Percentiles rank a stretch among this genome's conserved stretches.
Evolutionary conservation across 257 asterid species (phyloP).

Genomic region (Paulownia fortunei): DNA sequence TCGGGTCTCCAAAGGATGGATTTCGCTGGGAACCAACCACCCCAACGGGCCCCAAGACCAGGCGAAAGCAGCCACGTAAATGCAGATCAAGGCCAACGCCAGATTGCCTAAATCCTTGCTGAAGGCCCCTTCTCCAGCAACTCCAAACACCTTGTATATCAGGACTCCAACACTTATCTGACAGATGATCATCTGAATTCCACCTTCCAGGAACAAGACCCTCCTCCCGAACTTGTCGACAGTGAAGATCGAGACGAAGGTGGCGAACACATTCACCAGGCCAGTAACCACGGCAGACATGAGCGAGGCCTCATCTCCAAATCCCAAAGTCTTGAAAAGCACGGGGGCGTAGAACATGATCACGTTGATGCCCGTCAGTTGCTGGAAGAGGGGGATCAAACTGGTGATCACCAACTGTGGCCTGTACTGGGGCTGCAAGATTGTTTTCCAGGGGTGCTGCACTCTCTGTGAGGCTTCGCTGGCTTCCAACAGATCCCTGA

Average conservation of each 20-base stretch:
- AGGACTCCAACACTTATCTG: slow-evolving; percentile 41
- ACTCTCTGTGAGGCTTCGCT: slow-evolving; percentile 43
- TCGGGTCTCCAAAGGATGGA: slow-evolving; percentile 61
- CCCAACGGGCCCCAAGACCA: slow-evolving; percentile 82
- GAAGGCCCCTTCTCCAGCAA: slow-evolving; percentile 41
- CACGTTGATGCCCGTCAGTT: slow-evolving; percentile 62
- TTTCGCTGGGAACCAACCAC: slow-evolving; percentile 70
- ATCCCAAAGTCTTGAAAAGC: slow-evolving; percentile 63
- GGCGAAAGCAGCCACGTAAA: slow-evolving; percentile 62
- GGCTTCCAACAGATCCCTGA: slow-evolving; percentile 53
- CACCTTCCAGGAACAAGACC: slow-evolving; percentile 49
- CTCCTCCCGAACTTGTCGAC: slow-evolving; percentile 57
- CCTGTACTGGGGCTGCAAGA: slow-evolving; percentile 34
- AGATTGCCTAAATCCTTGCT: slow-evolving; percentile 39
- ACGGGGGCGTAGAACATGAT: slow-evolving; percentile 74
- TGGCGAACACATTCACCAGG: slow-evolving; percentile 49
- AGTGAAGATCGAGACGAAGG: slow-evolving; percentile 39
- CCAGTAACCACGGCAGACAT: slow-evolving; percentile 61
- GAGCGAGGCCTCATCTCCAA: slow-evolving; percentile 54
- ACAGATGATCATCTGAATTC: slow-evolving; percentile 48
- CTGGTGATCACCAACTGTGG: slow-evolving; percentile 54
- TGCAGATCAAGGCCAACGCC: slow-evolving; percentile 51
- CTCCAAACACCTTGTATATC: slow-evolving; percentile 43
- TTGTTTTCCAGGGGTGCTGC: slow-evolving; percentile 41
- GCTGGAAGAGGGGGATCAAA: slow-evolving; percentile 62